Evolutionary conservation across 2,329 filamentous ascomycete genomes (phyloP).

Genomic region (Albophoma yamanashiensis): DNA sequence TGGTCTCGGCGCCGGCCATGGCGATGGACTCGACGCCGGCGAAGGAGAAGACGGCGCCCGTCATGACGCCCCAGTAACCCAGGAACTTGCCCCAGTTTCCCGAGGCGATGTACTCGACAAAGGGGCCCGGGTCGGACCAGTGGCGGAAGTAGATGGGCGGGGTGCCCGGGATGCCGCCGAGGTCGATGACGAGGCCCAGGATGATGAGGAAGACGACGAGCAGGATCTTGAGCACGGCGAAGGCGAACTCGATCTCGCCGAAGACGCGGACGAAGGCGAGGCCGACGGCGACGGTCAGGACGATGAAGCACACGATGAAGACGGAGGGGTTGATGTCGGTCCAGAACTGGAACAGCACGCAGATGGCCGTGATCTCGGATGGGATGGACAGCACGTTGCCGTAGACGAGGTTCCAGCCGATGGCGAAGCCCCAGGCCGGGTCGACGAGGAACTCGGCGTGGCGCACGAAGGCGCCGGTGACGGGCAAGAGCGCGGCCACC

Average conservation of each 20-base stretch:
- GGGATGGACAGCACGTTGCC: constrained; percentile 43
- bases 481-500: constrained; percentile 47
- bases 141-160: constrained; percentile 55
- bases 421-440: constrained; percentile 45
- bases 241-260: constrained; percentile 47
- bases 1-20: constrained; percentile 50
- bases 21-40: constrained; percentile 54
- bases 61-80: constrained; percentile 53
- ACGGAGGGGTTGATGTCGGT: constrained; percentile 42
- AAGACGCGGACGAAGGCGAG: constrained; percentile 47
- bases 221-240: constrained; percentile 44
- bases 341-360: constrained; percentile 54
- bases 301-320: constrained; percentile 38
- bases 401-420: constrained; percentile 45
- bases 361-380: constrained; percentile 51
- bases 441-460: constrained; percentile 52
- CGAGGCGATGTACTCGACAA: constrained; percentile 51
- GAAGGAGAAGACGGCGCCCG: constrained; percentile 57
- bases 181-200: constrained; percentile 50
- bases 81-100: constrained; percentile 53
- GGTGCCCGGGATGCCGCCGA: constrained; percentile 49
- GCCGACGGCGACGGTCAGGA: constrained; percentile 45
- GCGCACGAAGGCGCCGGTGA: constrained; percentile 52
- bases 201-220: constrained; percentile 53
- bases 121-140: constrained; percentile 59